Evolutionary conservation across 345 rosid genomes (phyloP), one percentile per base, ranked within the genome.

Genomic region (Hirschfeldia incana): DNA sequence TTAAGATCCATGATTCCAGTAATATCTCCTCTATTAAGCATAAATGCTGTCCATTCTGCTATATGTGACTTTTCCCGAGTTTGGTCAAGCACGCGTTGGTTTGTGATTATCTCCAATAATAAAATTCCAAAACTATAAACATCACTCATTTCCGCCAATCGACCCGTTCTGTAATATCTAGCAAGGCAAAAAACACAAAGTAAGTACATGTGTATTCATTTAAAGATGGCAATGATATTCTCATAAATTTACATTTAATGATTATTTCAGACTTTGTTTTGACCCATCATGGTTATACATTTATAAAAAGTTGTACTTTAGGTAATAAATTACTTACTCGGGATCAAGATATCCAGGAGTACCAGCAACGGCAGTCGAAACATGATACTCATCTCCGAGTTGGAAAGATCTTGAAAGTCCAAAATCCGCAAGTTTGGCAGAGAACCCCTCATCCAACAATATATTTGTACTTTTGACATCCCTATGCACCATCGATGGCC

Each of bases 51-150:
- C 87, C 90, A 85, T 6, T 75, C 55, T 27, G 39, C 46, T 8
- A 89, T 76, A 61, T 78, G 87, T 1, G 37, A 17, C 58, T 26
- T 66, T 1, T 74, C 75, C 0, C 58, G 69, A n/a, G 46, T 46
- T 49, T 72, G 74, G 9, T 72, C 74, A 17, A 84, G 51, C 28
- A 83, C 85, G 0, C 77, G 77, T 53, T 65, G 77, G 60, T 87
- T 84, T 5, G 88, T 88, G 32, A 87, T 80, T 15, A 87, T 66
- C 85, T 87, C 88, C 11, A 88, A 26, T 0, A 88, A 77, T 13
- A 86, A 67, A 21, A 88, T 81, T 5, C 90, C 86, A 30, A 84
- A 88, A 63, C 85, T 84, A 49, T 85, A 89, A 1, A 89, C 84
- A 70, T 87, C 89, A 8, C 86, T 89, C 64, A 77, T 87, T 76